Conservation (phyloP, 345 rosid species). For the Jatropha curcas region DNA sequence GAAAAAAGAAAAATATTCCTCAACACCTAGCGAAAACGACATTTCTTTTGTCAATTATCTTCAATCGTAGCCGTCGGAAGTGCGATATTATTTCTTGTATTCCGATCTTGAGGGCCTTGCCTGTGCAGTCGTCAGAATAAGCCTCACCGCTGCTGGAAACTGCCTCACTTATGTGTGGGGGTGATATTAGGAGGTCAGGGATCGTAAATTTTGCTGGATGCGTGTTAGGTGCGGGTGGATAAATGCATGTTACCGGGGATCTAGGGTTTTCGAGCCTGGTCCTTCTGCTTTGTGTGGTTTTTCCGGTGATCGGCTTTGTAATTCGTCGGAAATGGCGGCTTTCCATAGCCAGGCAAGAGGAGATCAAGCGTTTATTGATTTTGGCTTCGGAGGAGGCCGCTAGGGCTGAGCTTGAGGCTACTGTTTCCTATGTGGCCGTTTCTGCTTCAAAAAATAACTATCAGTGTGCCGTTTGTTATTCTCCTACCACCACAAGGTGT, state of each 20-base stretch:
- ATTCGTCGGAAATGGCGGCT: constrained; percentile 74
- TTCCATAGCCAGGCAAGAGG: constrained; percentile 57
- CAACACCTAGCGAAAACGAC: neutral
- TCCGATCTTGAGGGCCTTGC: constrained; percentile 34
- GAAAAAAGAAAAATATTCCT: too few relatives aligned
- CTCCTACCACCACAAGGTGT: constrained; percentile 77
- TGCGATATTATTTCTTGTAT: constrained; percentile 2
- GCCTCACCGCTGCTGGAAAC: constrained; percentile 3
- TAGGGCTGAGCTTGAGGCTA: constrained; percentile 82
- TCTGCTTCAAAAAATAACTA: constrained; percentile 35
- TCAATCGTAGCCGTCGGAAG: constrained; percentile 10
- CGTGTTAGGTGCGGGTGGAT: constrained; percentile 46
- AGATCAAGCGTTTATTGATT: constrained; percentile 71
- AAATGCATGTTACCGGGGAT: constrained; percentile 82
- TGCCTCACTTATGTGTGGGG: constrained; percentile 50
- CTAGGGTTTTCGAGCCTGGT: constrained; percentile 82
- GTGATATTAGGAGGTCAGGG: constrained; percentile 36
- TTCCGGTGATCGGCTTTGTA: constrained; percentile 47
- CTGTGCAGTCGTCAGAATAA: constrained; percentile 12
- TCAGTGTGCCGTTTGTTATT: constrained; percentile 76
- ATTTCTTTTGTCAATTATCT: constrained; percentile 13
- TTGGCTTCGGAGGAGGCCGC: constrained; percentile 84
- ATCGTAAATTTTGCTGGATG: constrained; percentile 40
- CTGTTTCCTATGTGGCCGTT: constrained; percentile 40
- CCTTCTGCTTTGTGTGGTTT: constrained; percentile 49